Conservation (phyloP, 2,329 filamentous ascomycete species). For the Aspergillus tanneri region DNA sequence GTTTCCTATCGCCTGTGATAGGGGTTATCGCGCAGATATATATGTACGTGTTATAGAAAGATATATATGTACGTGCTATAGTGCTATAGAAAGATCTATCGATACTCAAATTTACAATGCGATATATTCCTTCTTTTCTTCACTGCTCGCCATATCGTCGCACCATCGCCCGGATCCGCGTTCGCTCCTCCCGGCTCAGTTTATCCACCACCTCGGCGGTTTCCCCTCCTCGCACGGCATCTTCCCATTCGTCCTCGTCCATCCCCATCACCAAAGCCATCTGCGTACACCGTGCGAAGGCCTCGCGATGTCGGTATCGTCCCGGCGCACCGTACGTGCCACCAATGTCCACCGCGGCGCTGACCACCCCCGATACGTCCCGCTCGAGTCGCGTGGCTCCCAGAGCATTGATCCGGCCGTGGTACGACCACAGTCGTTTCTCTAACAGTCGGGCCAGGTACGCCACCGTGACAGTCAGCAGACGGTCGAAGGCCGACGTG, state of each 20-base stretch:
- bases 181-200: conserved; percentile 71
- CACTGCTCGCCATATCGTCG: conserved; percentile 8
- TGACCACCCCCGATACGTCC: conserved; percentile 74
- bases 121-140: background rate
- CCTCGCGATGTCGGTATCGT: conserved; percentile 74
- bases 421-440: conserved; percentile 79
- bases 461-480: conserved; percentile 70
- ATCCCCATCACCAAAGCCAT: conserved; percentile 86
- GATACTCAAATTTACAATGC: background rate
- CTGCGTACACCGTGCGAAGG: conserved; percentile 74
- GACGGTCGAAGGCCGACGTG: conserved; percentile 68
- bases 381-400: conserved; percentile 81
- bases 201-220: conserved; percentile 58
- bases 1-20: too few relatives aligned
- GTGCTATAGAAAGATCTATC: background rate
- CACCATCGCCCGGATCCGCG: conserved; percentile 70
- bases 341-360: conserved; percentile 42
- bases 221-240: conserved; percentile 56
- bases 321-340: conserved; percentile 32
- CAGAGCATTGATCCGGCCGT: conserved; percentile 74
- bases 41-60: too few relatives aligned
- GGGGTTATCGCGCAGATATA: too few relatives aligned
- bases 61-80: background rate
- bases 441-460: conserved; percentile 79
- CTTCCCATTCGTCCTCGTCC: conserved; percentile 95